Evolutionary conservation across 192 early-diverging fungal species (phyloP), one percentile per base, ranked within the genome.

Genomic region (Radiomyces spectabilis): DNA sequence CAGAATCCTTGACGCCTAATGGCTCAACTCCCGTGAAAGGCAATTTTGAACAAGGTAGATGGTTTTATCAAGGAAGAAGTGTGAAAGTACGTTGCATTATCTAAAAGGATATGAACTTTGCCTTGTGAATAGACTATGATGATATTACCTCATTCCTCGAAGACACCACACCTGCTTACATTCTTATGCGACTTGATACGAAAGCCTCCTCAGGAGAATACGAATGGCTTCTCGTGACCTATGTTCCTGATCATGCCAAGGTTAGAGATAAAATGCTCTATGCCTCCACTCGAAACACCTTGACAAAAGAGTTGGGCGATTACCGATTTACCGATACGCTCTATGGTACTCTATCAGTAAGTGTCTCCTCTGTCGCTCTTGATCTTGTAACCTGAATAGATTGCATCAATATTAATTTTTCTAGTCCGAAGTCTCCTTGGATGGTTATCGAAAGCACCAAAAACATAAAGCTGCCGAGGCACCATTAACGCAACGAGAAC

Each of bases 211-310:
- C 51, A 6, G 72, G 69, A 27, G 65, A 66, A 15, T 57, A 66
- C 43, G 69, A 79, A 33, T 94, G 92, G 92, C 70, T 89, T 37
- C 75, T 94, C 37, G 63, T 87, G 40, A 68, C 80, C 27, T 92
- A 84, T 66, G 85, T 92, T 5, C 92, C 92, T 1, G 93, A 95
- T 57, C 38, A 75, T 24, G 85, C 89, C 22, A 77, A 75, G 29
- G 85, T 95, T 25, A 77, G 94, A 21, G 85, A 91, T 47, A 96
- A 97, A 67, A 98, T 95, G 93, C 74, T 98, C 31, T 94, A 95
- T 57, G 92, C 95, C 9, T 82, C 93, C 5, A 83, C 88, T 19
- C 83, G 87, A 49, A 85, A 87, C 7, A 82, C 88, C 5, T 64
- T 95, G 46, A 71, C 77, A 15, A 90, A 85, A 66, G 79, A 85